Conservation (phyloP, 179 eudicot genomes). For the Pouteria campechiana region DNA sequence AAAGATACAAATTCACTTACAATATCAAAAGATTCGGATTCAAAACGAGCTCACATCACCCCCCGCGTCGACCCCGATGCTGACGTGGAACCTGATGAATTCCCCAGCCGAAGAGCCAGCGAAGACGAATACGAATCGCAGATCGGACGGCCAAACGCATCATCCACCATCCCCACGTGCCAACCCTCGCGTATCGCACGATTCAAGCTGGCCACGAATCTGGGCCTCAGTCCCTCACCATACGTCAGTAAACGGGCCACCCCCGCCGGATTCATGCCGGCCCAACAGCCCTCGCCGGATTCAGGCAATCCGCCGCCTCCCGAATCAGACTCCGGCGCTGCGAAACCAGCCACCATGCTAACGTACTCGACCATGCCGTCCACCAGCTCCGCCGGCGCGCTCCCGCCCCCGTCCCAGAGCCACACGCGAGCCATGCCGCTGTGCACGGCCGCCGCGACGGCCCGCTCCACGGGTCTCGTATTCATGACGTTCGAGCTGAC, state of each 20-base stretch:
- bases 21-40: too few species aligned
- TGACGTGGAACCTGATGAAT: too few species aligned
- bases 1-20: too few species aligned
- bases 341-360: conserved; percentile 6
- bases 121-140: too few species aligned
- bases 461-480: conserved; percentile 11
- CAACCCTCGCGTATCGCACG: conserved; percentile 31
- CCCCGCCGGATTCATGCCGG: conserved; percentile 15
- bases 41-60: too few species aligned
- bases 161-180: conserved; percentile 29
- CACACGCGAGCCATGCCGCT: conserved; percentile 42
- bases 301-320: neutral
- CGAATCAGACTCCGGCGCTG: neutral
- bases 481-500: conserved; percentile 31
- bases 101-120: too few species aligned
- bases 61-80: too few species aligned
- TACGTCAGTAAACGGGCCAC: conserved; percentile 38
- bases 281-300: conserved; percentile 22
- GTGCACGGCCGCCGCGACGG: conserved; percentile 21
- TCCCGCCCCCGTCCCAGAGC: conserved; percentile 19
- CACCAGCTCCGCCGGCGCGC: conserved; percentile 21
- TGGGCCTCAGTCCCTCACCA: conserved; percentile 21
- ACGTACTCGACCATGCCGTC: conserved; percentile 50
- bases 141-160: too few species aligned
- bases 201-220: conserved; percentile 42